Conservation (phyloP, 345 rosid genomes). For the Dimocarpus longan region DNA sequence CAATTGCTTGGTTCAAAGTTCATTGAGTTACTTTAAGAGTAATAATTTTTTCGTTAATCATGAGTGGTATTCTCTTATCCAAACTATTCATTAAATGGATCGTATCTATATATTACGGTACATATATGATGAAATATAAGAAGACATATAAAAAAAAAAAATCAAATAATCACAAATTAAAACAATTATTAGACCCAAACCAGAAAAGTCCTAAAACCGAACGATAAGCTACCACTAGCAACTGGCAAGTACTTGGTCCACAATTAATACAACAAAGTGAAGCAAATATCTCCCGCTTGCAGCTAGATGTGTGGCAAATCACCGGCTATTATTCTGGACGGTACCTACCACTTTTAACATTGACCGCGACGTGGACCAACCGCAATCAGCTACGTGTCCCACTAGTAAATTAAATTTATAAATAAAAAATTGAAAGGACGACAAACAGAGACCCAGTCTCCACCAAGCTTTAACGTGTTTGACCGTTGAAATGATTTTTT, state of each 20-base stretch:
- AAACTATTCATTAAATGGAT: too few species aligned
- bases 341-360: background rate
- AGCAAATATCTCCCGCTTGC: background rate
- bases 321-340: background rate
- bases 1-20: too few species aligned
- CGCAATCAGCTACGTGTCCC: background rate
- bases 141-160: too few species aligned
- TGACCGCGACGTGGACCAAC: background rate
- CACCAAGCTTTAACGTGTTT: conserved; percentile 7
- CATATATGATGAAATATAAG: rapidly evolving
- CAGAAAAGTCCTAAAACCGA: too few species aligned
- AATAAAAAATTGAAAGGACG: background rate
- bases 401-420: background rate
- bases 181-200: background rate
- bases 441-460: background rate
- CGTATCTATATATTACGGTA: too few species aligned
- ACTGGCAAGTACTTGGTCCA: background rate
- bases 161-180: too few species aligned
- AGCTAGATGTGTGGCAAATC: background rate
- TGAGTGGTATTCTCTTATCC: too few species aligned
- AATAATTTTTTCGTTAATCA: too few species aligned
- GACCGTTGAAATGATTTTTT: conserved; percentile 16
- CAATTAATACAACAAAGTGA: background rate
- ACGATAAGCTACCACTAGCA: background rate
- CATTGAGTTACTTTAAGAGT: too few species aligned